Base-by-base conservation (phyloP, 1,139 yeast species). In the Zygosaccharomyces sapae region DNA sequence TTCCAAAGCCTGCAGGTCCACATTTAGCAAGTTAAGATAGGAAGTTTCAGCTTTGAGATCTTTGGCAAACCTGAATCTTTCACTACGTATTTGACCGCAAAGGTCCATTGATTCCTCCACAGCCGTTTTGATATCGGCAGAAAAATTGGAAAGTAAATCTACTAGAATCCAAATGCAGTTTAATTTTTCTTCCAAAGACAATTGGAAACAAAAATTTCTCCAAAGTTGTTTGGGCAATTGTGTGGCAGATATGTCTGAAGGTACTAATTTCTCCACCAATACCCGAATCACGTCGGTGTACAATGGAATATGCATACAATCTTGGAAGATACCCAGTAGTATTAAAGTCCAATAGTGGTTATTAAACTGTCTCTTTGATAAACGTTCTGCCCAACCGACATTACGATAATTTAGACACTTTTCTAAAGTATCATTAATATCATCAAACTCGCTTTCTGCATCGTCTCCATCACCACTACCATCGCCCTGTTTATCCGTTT, bases 341-440 rank as follows among this genome's bases (percentile, higher is more conserved):
- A 85, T 78, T 38, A 83, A 75, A 57, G 87, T 84, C 96, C 97
- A 90, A 48, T 81, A 81, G 4, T 96, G 96, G 58, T 87, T 90
- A 58, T 77, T 81, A 63, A 86, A 92, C 57, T 79, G 79, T 49
- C 96, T 79, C 53, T 79, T 81, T 10, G 83, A 76, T 25, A 89
- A 72, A 40, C 95, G 72, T 25, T 86, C 94, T 53, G 81, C 79
- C 96, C 97, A 90, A 16, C 82, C 70, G 0, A 71, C 71, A 39
- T 80, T 80, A 49, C 86, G 74, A 65, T 80, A 81, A 49, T 79
- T 79, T 60, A 86, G 68, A 30, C 78, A 76, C 22, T 73, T 72
- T 49, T 79, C 79, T 2, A 83, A 33, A 5, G 49, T 43, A 9
- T 31, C 54, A 6, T 55, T 55, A 33, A 50, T 50, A 16, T 59